Percentiles rank a stretch among this genome's conserved stretches.
Conservation (phyloP, 2,329 filamentous ascomycete genomes). For the Domatiomyces globalis region DNA sequence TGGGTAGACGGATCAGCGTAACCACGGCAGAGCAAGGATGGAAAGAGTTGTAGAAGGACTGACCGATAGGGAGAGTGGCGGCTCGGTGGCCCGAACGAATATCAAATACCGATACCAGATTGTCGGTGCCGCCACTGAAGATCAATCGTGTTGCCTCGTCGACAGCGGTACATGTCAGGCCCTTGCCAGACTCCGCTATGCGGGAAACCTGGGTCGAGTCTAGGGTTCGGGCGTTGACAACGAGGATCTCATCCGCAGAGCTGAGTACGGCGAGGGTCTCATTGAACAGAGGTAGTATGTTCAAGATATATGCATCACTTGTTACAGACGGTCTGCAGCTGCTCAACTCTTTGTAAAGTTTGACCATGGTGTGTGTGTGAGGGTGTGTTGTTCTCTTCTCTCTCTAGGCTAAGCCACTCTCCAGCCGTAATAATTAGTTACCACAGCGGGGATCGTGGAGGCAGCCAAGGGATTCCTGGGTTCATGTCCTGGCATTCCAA, state of each 20-base stretch:
- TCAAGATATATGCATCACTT: slow-evolving; percentile 16
- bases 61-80: slow-evolving; percentile 11
- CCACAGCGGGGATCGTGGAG: too few relatives aligned
- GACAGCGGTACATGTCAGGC: slow-evolving; percentile 7
- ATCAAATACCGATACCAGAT: slow-evolving; percentile 14
- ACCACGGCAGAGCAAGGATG: background rate
- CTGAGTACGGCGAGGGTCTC: slow-evolving; percentile 15
- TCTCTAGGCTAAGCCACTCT: too few relatives aligned
- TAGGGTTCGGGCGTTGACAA: slow-evolving; percentile 11
- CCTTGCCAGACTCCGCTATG: background rate
- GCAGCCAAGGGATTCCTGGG: too few relatives aligned
- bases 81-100: slow-evolving; percentile 7
- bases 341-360: slow-evolving; percentile 5
- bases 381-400: too few relatives aligned
- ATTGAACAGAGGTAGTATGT: slow-evolving; percentile 11
- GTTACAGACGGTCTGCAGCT: slow-evolving; percentile 8
- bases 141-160: slow-evolving; percentile 9
- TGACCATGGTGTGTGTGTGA: slow-evolving; percentile 3
- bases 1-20: slow-evolving; percentile 2
- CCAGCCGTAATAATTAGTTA: too few relatives aligned
- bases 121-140: slow-evolving; percentile 13
- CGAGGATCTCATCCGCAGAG: slow-evolving; percentile 16
- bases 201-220: background rate
- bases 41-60: background rate
- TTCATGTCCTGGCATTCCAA: too few relatives aligned